Evolutionary conservation across 2,329 filamentous ascomycete genomes (phyloP).

Genomic region (Ilyonectria destructans): DNA sequence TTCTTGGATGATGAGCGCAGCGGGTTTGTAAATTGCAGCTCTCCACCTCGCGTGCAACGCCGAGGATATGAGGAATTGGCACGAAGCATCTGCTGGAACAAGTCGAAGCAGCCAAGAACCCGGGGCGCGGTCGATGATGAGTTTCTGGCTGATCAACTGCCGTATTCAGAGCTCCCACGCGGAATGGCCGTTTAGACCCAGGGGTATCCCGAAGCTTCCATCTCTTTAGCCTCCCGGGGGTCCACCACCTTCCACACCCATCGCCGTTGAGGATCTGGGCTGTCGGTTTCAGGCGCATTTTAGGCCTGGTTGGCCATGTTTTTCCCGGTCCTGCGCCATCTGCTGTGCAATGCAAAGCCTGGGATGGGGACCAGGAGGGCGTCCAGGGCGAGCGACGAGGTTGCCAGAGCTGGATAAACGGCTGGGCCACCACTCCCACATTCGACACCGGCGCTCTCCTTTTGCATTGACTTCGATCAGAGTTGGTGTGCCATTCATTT

Average conservation of each 20-base stretch:
- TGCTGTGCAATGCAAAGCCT: neutral
- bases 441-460: neutral
- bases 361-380: neutral
- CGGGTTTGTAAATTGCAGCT: conserved; percentile 30
- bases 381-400: neutral
- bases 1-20: conserved; percentile 3
- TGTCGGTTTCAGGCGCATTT: conserved; percentile 9
- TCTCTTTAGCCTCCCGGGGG: conserved; percentile 1
- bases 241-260: conserved; percentile 5
- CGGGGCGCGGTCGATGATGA: conserved; percentile 17
- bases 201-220: conserved; percentile 29
- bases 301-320: neutral
- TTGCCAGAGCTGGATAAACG: neutral
- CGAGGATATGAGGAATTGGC: conserved; percentile 13
- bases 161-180: conserved; percentile 28
- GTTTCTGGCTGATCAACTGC: conserved; percentile 35
- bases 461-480: neutral
- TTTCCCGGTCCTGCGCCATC: neutral
- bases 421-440: neutral
- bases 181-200: conserved; percentile 12
- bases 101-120: conserved; percentile 10
- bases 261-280: conserved; percentile 5
- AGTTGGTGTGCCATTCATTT: conserved; percentile 2
- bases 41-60: conserved; percentile 41
- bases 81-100: neutral